Evolutionary conservation across 2,329 filamentous ascomycete species (phyloP), one percentile per base, ranked within the genome.

Genomic region (Pleoardoris graminearum): DNA sequence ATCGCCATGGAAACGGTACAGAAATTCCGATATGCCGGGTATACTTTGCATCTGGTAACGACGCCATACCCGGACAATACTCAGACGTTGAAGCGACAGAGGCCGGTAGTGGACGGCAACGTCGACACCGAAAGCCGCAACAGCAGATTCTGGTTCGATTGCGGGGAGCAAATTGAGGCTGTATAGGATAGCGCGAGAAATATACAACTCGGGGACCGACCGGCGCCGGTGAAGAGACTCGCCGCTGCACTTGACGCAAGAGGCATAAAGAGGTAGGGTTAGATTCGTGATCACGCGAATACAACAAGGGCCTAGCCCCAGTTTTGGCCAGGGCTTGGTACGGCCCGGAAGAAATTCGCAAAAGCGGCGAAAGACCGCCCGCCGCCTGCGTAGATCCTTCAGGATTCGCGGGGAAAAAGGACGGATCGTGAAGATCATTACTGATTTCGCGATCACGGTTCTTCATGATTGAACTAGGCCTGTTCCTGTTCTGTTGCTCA

Each of bases 271-370:
- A 62, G 53, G 59, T 57, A 60, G 56, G 61, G 67, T 67, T 61
- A 59, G 62, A 61, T 63, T 68, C 68, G 53, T 68, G 67, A 52
- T 53, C 57, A 67, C 65, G 63, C 58, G 63, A 53, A 53, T 41
- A 57, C 47, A 35, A 41, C 42, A 33, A 51, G 54, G 51, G 62
- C 39, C 50, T 63, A 64, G 60, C 51, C 52, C 59, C 54, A 53
- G 53, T 53, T 30, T 32, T 57, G 41, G 44, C 36, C 58, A 58
- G 51, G 60, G 60, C 23, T 54, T 10, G 27, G 48, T 49, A 49
- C 50, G n/a, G n/a, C 48, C 48, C 52, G 53, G 57, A 62, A 60
- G 54, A 57, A 32, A 48, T 49, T 53, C 27, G 55, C 59, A 62
- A 68, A 65, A 56, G 53, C 51, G 45, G 57, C 46, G 37, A 38